Percentiles rank a stretch among this genome's conserved stretches.
phyloP scores from a whole-genome alignment of 352 stramenopile species.

The Globisporangium paddicum region DNA sequence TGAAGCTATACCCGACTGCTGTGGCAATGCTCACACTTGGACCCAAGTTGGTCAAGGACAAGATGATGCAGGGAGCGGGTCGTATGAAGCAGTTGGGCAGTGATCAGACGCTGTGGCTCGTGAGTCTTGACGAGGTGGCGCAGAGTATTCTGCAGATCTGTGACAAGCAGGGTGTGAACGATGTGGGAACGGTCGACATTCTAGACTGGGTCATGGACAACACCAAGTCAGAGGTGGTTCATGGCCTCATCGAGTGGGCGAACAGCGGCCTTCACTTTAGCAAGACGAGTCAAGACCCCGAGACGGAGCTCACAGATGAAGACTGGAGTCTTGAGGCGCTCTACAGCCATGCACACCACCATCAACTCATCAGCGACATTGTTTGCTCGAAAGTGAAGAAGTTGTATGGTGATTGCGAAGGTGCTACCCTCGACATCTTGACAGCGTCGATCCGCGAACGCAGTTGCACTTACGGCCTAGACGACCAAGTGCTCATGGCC shows the following conservation, averaged over 20 bases:
- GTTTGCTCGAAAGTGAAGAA: conserved; percentile 18
- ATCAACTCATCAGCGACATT: conserved; percentile 30
- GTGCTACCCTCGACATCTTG: conserved; percentile 58
- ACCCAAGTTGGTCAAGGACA: conserved; percentile 87
- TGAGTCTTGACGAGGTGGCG: conserved; percentile 62
- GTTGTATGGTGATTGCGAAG: conserved; percentile 47
- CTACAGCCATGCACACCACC: conserved; percentile 23
- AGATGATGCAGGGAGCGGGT: conserved; percentile 91
- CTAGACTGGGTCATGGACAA: conserved; percentile 88
- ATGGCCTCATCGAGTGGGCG: conserved; percentile 75
- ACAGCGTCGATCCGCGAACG: too few relatives aligned
- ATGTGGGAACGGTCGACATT: conserved; percentile 38
- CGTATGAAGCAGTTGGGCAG: conserved; percentile 78
- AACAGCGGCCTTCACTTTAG: conserved; percentile 68
- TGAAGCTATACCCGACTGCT: conserved; percentile 75
- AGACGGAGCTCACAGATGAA: conserved; percentile 33
- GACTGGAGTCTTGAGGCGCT: conserved; percentile 41
- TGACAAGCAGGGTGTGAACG: background rate
- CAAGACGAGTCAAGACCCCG: conserved; percentile 19
- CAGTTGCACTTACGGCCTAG: too few relatives aligned
- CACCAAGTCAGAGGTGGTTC: conserved; percentile 55
- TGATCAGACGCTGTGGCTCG: conserved; percentile 64
- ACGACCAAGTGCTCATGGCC: too few relatives aligned
- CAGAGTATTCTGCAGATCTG: conserved; percentile 31
- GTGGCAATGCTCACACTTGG: conserved; percentile 81